These are phyloP conservation scores for Aphanomyces cochlioides DNA, from an alignment of 352 stramenopile genomes.

Conservation along the genomic window DNA sequence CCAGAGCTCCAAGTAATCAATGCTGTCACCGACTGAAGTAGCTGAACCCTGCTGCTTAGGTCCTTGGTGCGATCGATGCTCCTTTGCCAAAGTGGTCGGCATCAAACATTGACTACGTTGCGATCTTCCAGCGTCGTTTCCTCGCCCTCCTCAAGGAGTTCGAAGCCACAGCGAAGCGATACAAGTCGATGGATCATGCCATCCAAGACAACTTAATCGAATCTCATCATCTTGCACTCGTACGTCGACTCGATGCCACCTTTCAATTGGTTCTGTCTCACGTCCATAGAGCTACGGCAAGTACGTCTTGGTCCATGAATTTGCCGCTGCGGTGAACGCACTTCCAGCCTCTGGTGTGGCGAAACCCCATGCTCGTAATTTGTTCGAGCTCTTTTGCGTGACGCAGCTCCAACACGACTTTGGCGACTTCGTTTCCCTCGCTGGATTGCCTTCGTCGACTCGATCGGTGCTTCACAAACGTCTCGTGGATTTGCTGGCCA, in stretches of 20 bases:
- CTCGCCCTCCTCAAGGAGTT: constrained; percentile 3
- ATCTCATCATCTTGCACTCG: constrained; percentile 24
- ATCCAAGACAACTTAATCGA: constrained; percentile 27
- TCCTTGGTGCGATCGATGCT: constrained; percentile 8
- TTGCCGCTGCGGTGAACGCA: neutral
- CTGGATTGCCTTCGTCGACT: neutral
- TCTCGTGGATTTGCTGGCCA: constrained; percentile 7
- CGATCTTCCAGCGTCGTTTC: constrained; percentile 15
- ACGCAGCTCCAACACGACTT: constrained; percentile 23
- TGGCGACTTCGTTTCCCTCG: constrained; percentile 17
- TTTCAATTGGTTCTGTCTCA: neutral
- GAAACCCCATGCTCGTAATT: neutral
- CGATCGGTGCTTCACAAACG: neutral
- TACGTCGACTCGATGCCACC: neutral
- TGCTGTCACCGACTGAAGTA: neutral
- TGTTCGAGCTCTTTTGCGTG: constrained; percentile 28
- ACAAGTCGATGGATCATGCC: constrained; percentile 11
- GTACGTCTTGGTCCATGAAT: constrained; percentile 27
- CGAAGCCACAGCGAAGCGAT: constrained; percentile 5
- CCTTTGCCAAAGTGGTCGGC: neutral
- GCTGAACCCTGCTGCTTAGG: neutral
- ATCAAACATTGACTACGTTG: neutral
- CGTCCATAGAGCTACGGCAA: constrained; percentile 24
- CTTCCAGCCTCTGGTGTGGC: neutral
- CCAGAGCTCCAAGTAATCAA: neutral